Evolutionary conservation across 805 yeast species (phyloP).

Genomic region (Debaryomyces castellii): DNA sequence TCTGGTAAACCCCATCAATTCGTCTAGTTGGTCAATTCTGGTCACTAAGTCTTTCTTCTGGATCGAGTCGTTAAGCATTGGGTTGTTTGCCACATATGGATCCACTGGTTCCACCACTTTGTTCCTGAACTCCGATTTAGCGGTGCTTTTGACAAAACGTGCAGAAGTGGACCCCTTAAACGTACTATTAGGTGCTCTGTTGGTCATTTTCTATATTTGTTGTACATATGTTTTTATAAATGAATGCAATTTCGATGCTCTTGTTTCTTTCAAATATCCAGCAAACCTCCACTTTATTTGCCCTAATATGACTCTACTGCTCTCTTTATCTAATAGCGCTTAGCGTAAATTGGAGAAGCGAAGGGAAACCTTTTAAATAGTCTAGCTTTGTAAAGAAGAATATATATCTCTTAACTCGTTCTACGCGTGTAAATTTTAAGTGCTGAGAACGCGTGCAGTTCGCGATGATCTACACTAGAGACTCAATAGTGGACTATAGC

Average conservation of each 20-base stretch:
- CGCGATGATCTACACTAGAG: neutral
- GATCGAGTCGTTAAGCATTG: conserved; percentile 36
- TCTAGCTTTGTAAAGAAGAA: neutral
- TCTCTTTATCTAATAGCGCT: too few relatives aligned
- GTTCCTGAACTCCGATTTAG: conserved; percentile 19
- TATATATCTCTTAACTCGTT: neutral
- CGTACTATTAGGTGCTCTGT: neutral
- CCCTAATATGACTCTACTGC: neutral
- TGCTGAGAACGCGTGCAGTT: neutral
- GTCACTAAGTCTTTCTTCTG: conserved; percentile 53
- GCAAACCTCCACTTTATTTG: neutral
- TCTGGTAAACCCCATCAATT: conserved; percentile 85
- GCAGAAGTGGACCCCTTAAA: conserved; percentile 54
- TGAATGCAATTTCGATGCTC: neutral
- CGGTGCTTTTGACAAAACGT: conserved; percentile 47
- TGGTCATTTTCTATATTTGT: neutral
- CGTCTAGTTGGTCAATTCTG: conserved; percentile 68
- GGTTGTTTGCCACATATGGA: conserved; percentile 28
- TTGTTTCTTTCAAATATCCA: neutral
- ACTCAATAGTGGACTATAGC: too few relatives aligned
- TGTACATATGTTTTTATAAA: neutral
- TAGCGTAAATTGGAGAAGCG: neutral
- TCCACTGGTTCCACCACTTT: conserved; percentile 15
- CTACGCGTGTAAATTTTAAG: neutral
- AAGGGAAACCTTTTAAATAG: neutral